Evolutionary conservation across 495 filamentous ascomycete genomes (phyloP).

Genomic region (Talaromyces wortmannii): DNA sequence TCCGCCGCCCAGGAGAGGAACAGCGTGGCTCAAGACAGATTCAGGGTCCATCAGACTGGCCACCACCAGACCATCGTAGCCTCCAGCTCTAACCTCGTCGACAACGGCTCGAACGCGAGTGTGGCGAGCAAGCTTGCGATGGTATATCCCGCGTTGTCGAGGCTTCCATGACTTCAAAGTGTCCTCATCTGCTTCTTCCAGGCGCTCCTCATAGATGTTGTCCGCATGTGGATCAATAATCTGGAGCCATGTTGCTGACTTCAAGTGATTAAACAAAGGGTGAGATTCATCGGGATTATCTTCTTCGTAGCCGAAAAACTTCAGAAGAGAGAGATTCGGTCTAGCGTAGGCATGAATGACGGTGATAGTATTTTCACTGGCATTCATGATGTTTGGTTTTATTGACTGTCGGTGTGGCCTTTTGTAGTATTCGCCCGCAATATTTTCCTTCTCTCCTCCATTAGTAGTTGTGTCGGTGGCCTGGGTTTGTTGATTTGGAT

Average conservation of each 20-base stretch:
- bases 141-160: constrained; percentile 71
- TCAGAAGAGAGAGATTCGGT: constrained; percentile 78
- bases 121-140: constrained; percentile 82
- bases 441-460: constrained; percentile 7
- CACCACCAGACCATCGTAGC: constrained; percentile 76
- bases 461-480: background rate
- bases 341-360: constrained; percentile 83
- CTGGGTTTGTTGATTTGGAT: background rate
- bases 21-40: constrained; percentile 61
- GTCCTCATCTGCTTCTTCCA: constrained; percentile 43
- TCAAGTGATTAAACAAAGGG: constrained; percentile 74
- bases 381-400: constrained; percentile 35
- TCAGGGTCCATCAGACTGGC: constrained; percentile 72
- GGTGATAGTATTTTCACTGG: constrained; percentile 75
- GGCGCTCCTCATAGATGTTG: constrained; percentile 56
- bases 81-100: constrained; percentile 64
- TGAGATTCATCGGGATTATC: constrained; percentile 62
- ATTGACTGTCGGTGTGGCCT: constrained; percentile 10
- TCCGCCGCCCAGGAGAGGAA: constrained; percentile 77
- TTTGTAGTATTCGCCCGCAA: background rate
- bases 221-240: constrained; percentile 69
- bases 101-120: constrained; percentile 58
- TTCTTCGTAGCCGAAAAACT: constrained; percentile 77
- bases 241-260: constrained; percentile 84
- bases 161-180: constrained; percentile 60